These are phyloP conservation scores for Scheffersomyces segobiensis DNA, from an alignment of 1,139 yeast species.

Conservation along the genomic window DNA sequence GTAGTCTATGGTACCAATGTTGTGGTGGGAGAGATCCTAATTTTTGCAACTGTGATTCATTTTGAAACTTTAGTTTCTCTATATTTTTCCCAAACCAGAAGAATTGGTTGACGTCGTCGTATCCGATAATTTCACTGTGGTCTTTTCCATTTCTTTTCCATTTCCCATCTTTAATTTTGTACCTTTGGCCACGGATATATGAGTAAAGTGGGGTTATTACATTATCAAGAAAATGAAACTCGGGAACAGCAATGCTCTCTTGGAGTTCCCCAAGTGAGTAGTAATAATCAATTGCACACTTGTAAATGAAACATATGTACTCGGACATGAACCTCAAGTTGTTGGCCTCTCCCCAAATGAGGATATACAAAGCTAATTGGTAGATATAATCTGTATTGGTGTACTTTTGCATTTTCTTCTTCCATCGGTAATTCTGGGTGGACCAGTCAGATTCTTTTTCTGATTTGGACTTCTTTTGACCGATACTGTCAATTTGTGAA, in stretches of 20 bases:
- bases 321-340: conserved; percentile 46
- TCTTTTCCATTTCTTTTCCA: conserved; percentile 59
- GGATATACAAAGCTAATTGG: conserved; percentile 35
- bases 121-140: conserved; percentile 72
- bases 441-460: conserved; percentile 12
- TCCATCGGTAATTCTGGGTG: conserved; percentile 25
- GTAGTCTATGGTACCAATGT: background rate
- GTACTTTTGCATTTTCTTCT: conserved; percentile 18
- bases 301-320: conserved; percentile 40
- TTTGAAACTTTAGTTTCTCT: conserved; percentile 42
- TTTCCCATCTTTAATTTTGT: conserved; percentile 32
- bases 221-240: conserved; percentile 29
- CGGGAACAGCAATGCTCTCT: background rate
- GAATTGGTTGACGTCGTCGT: conserved; percentile 82
- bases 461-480: background rate
- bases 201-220: conserved; percentile 49
- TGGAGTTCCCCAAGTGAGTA: conserved; percentile 1
- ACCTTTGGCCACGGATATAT: conserved; percentile 45
- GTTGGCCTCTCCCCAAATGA: conserved; percentile 48
- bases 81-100: conserved; percentile 79
- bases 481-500: conserved; percentile 18
- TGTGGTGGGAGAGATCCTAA: background rate
- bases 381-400: conserved; percentile 21
- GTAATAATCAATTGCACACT: conserved; percentile 29
- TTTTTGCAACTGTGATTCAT: conserved; percentile 23